These are phyloP conservation scores for Tagetes patula DNA, from an alignment of 129 eudicot species.

Conservation along the genomic window DNA sequence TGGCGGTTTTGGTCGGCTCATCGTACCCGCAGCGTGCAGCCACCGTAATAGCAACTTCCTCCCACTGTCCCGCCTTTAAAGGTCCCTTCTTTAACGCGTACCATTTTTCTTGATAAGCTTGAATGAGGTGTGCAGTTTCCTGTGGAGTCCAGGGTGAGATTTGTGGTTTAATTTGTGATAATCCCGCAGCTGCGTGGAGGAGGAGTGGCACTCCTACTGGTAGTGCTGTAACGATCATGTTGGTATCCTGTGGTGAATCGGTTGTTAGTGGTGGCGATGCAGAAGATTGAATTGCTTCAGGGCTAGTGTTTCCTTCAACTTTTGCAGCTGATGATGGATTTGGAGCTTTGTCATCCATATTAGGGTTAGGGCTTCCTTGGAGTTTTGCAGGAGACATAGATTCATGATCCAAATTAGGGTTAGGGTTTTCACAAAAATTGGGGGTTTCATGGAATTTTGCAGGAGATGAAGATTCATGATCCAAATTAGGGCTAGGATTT, in stretches of 20 bases:
- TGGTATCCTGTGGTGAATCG: constrained; percentile 8
- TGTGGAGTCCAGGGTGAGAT: constrained; percentile 76
- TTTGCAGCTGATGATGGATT: constrained; percentile 27
- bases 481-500: constrained; percentile 7
- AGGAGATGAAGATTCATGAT: too few relatives aligned
- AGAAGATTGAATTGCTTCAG: constrained; percentile 11
- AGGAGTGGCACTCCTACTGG: constrained; percentile 26
- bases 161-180: constrained; percentile 39
- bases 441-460: neutral
- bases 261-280: constrained; percentile 27
- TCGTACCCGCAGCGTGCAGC: constrained; percentile 74
- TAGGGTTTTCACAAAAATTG: constrained; percentile 17
- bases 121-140: constrained; percentile 73
- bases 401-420: neutral
- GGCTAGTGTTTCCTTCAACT: constrained; percentile 21
- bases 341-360: constrained; percentile 21
- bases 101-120: constrained; percentile 91
- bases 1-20: constrained; percentile 72
- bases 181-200: constrained; percentile 1
- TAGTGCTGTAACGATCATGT: constrained; percentile 12
- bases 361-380: constrained; percentile 10
- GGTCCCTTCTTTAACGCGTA: constrained; percentile 80
- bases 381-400: too few relatives aligned
- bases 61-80: constrained; percentile 87
- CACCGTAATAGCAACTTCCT: constrained; percentile 73